Conservation (phyloP, 306 rosid genomes). For the Glycine latifolia region DNA sequence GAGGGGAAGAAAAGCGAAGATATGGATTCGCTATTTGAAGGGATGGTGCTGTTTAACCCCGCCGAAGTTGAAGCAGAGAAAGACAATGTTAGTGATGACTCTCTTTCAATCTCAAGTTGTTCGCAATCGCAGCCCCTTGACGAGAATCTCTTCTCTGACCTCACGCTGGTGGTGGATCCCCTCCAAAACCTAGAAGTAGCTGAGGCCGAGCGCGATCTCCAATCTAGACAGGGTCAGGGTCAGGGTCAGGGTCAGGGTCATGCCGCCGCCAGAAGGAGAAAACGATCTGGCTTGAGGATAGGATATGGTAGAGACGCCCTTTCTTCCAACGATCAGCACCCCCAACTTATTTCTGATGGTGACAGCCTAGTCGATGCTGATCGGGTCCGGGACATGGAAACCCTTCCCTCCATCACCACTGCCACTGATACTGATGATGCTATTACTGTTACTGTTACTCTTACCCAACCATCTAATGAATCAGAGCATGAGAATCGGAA, state of each 20-base stretch:
- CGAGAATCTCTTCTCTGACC: conserved; percentile 83
- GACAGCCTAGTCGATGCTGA: background rate
- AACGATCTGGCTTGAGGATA: conserved; percentile 70
- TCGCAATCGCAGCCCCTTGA: conserved; percentile 69
- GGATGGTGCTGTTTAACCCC: conserved; percentile 75
- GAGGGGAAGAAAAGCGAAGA: conserved; percentile 57
- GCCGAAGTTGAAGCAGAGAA: conserved; percentile 9
- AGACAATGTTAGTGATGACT: conserved; percentile 32
- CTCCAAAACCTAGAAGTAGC: conserved; percentile 42
- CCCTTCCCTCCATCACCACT: too few species aligned
- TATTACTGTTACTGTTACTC: conserved; percentile 6
- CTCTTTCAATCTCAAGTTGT: background rate
- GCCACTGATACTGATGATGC: background rate
- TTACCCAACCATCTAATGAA: conserved; percentile 31
- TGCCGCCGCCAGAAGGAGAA: conserved; percentile 56
- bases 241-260: background rate
- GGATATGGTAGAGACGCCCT: conserved; percentile 69
- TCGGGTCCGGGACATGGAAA: too few species aligned
- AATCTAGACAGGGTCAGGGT: conserved; percentile 8
- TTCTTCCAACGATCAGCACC: conserved; percentile 30
- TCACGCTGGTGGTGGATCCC: conserved; percentile 63
- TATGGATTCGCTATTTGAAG: conserved; percentile 81
- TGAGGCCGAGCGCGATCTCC: conserved; percentile 29
- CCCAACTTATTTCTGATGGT: background rate
- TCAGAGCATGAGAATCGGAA: background rate